Conservation (phyloP, 1,139 yeast genomes). For the Suhomyces wounanorum region DNA sequence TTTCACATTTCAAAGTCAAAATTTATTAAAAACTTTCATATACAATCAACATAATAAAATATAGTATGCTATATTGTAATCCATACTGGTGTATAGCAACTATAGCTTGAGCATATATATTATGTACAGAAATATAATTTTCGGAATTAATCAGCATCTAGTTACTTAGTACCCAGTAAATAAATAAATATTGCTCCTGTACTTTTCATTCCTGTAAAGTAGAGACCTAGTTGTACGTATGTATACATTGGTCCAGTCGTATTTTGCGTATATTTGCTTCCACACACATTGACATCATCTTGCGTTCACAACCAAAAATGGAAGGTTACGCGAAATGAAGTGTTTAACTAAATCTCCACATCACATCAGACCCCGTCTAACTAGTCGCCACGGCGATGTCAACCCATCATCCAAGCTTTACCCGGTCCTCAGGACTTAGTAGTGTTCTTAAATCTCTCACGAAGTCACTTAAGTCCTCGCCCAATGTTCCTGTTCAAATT, state of each 20-base stretch:
- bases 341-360: not conserved
- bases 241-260: not conserved
- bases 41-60: not conserved
- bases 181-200: no score
- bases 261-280: not conserved
- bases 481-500: slow-evolving; percentile 44
- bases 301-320: not conserved
- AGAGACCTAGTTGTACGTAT: no score
- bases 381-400: slow-evolving; percentile 24
- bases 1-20: not conserved
- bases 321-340: not conserved
- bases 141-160: no score
- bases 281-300: not conserved
- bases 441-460: slow-evolving; percentile 58
- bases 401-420: slow-evolving; percentile 39
- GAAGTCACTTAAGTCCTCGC: slow-evolving; percentile 47
- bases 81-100: no score
- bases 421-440: slow-evolving; percentile 41
- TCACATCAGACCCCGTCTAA: not conserved
- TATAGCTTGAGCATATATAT: no score
- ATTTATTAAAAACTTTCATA: not conserved
- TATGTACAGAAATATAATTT: no score
- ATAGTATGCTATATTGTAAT: not conserved
- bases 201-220: no score
- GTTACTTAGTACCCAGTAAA: no score